phyloP scores from a whole-genome alignment of 2,329 filamentous ascomycete species.

The Epichloe glyceriae region DNA sequence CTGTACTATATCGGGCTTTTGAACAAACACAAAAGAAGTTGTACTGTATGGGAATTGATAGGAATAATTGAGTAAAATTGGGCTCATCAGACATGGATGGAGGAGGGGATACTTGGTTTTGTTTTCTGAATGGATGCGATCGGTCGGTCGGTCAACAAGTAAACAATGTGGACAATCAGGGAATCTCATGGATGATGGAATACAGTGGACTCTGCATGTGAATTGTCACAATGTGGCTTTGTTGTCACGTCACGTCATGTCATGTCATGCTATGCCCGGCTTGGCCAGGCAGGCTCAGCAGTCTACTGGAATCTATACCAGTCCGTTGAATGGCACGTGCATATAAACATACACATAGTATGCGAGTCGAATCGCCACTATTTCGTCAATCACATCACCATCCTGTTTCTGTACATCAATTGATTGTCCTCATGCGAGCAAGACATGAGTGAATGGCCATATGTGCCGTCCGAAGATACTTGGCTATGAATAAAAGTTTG shows the following conservation, averaged over 20 bases:
- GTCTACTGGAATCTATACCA: too few relatives aligned
- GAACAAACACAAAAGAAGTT: background rate
- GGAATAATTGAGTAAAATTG: background rate
- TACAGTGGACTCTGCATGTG: background rate
- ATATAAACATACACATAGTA: too few relatives aligned
- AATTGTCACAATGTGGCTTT: too few relatives aligned
- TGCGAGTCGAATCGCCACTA: too few relatives aligned
- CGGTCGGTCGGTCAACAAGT: background rate
- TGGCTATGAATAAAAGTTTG: background rate
- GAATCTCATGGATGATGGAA: background rate
- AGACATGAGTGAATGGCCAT: background rate
- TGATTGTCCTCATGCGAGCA: background rate
- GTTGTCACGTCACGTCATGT: too few relatives aligned
- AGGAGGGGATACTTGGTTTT: background rate
- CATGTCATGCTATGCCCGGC: too few relatives aligned
- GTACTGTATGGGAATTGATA: conserved; percentile 1
- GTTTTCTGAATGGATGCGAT: background rate
- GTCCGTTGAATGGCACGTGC: too few relatives aligned
- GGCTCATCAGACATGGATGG: too few relatives aligned
- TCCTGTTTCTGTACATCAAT: too few relatives aligned
- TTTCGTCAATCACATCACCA: too few relatives aligned
- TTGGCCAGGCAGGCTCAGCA: too few relatives aligned
- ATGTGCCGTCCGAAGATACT: background rate
- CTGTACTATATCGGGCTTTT: background rate
- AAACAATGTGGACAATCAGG: background rate